Conservation (phyloP, 1,139 yeast species). For the Yamadazyma taylorii region DNA sequence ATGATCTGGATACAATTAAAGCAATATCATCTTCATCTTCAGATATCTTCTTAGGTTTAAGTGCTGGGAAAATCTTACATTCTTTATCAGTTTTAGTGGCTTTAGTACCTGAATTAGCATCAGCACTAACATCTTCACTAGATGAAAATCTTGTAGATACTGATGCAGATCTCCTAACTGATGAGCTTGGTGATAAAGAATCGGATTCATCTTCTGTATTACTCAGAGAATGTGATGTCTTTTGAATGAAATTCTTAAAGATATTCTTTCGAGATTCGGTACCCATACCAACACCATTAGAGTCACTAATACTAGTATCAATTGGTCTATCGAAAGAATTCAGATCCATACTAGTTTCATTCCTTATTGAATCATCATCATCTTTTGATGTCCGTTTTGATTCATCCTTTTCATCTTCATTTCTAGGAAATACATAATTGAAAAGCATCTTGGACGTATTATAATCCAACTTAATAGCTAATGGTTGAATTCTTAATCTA, state of each 20-base stretch:
- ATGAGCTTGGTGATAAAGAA: slow-evolving; percentile 8
- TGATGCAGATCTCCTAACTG: slow-evolving; percentile 8
- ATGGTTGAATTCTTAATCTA: slow-evolving; percentile 60
- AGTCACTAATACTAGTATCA: neutral
- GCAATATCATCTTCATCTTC: slow-evolving; percentile 22
- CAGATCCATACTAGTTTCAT: slow-evolving; percentile 6
- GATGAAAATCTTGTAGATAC: slow-evolving; percentile 14
- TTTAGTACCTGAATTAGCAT: neutral
- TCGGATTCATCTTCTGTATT: slow-evolving; percentile 12
- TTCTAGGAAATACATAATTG: slow-evolving; percentile 64
- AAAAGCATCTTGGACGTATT: slow-evolving; percentile 61
- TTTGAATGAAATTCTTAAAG: slow-evolving; percentile 11
- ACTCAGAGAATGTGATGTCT: slow-evolving; percentile 6
- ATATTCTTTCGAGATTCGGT: slow-evolving; percentile 15
- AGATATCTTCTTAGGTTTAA: slow-evolving; percentile 21
- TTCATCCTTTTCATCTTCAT: slow-evolving; percentile 17
- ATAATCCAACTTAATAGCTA: slow-evolving; percentile 73
- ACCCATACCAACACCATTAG: too few relatives aligned
- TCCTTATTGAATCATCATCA: neutral
- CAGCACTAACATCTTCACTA: slow-evolving; percentile 11
- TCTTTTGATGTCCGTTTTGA: neutral
- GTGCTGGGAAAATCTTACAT: slow-evolving; percentile 4
- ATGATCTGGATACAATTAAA: slow-evolving; percentile 47
- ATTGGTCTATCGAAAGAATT: slow-evolving; percentile 9
- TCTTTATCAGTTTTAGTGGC: slow-evolving; percentile 4